Base-by-base conservation (phyloP, 2,329 filamentous ascomycete species). In the Sclerotinia minor region DNA sequence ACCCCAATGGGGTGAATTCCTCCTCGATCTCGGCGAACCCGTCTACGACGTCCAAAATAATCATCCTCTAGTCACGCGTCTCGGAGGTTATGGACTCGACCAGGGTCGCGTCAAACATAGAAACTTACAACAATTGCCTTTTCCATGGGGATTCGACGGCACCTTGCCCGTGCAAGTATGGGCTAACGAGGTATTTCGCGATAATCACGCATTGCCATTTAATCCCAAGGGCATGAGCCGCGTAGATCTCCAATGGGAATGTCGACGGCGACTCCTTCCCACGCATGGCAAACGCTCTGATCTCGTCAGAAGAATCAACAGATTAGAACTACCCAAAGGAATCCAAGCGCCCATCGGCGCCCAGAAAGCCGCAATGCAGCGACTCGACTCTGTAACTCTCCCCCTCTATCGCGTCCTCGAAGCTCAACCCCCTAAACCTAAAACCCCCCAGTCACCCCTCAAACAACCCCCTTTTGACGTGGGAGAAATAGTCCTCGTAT, bases 11-110 rank as follows among this genome's bases (percentile, higher is more conserved):
- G 64, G 64, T 7, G 32, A 47, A 9, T 67, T 61, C n/a, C 64
- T 67, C 21, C 47, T 67, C 38, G 65, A 67, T 19, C 26, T 63
- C 13, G 57, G 65, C 13, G 65, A 67, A n/a, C 59, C 57, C 15
- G 38, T 54, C 4, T 67, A 61, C 50, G 65, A 67, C 19, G n/a
- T 52, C 1, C 65, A 67, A 7, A 8, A 35, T 38, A 13, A 64
- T 24, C n/a, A 26, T 5, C 59, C 65, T 0, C n/a, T 63, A 2
- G 38, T 67, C 9, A 58, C 55, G 2, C 38, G 29, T 0, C 59
- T 67, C 15, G 19, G 47, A 2, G 50, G 59, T 5, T 58, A 47
- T 4, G 65, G 65, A 13, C 29, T 53, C 13, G 58, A 44, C 9
- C 65, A 67, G 21, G 65, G 65, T 1, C 32, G 58, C 2, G 59